These are phyloP conservation scores for Grosmannia huntii DNA, from an alignment of 2,329 filamentous ascomycete genomes.

Conservation along the genomic window DNA sequence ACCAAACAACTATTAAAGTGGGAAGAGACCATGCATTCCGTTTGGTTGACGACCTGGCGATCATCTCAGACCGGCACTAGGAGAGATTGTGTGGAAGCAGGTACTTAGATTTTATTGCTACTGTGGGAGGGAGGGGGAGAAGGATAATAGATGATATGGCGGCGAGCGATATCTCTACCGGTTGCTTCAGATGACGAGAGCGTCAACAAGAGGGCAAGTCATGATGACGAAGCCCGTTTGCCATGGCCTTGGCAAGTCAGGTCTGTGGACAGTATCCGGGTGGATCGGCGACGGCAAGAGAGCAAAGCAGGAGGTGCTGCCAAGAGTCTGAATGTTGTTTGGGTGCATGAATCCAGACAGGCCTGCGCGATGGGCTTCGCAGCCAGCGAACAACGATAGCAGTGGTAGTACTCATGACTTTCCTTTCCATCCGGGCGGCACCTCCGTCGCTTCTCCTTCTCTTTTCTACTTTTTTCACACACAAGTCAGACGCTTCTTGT, in stretches of 20 bases:
- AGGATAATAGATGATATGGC: background rate
- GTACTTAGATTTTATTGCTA: background rate
- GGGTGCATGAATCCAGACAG: background rate
- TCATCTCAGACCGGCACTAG: background rate
- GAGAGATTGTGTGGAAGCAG: background rate
- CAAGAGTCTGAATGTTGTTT: background rate
- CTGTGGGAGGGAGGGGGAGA: background rate
- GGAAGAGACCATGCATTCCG: background rate
- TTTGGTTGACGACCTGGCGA: background rate
- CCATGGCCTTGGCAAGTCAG: background rate
- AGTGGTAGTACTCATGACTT: background rate
- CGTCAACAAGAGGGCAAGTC: background rate
- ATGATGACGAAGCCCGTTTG: background rate
- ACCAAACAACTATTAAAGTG: background rate
- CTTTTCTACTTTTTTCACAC: background rate
- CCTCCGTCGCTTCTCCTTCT: background rate
- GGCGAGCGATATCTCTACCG: background rate
- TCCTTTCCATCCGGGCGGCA: background rate
- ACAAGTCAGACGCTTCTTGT: constrained; percentile 6
- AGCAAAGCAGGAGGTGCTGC: background rate
- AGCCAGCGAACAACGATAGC: background rate
- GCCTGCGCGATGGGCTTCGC: background rate
- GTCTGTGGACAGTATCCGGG: background rate
- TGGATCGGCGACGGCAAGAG: background rate
- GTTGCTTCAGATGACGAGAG: background rate